A percentile compares a stretch with the other conserved stretches of the same genome.
Evolutionary conservation across 441 rosid species (phyloP).

Genomic region (Pelargonium australe): DNA sequence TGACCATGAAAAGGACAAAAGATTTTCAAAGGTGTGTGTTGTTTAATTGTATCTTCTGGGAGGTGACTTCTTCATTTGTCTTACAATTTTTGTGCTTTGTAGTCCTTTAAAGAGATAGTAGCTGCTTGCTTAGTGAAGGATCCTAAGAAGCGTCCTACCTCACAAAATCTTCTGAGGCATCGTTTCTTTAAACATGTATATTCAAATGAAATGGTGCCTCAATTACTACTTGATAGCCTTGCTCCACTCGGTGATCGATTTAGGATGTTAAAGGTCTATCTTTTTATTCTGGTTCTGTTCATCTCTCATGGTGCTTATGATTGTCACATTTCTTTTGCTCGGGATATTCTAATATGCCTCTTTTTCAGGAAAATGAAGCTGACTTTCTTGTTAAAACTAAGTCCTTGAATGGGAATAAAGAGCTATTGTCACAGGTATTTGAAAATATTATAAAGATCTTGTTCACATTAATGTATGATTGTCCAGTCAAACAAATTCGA

Average conservation of each 20-base stretch:
- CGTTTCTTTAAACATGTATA: conserved; percentile 78
- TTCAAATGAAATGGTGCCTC: conserved; percentile 33
- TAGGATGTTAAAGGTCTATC: conserved; percentile 70
- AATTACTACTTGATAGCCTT: conserved; percentile 65
- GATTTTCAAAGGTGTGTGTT: conserved; percentile 77
- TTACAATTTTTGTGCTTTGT: conserved; percentile 19
- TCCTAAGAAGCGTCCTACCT: conserved; percentile 92
- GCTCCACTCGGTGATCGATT: conserved; percentile 92
- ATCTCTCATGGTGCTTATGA: conserved; percentile 10
- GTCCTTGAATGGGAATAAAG: conserved; percentile 69
- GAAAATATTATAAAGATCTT: conserved; percentile 11
- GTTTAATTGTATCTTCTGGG: neutral
- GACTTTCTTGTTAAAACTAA: conserved; percentile 83
- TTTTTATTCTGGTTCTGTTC: conserved; percentile 19
- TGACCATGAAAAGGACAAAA: conserved; percentile 91
- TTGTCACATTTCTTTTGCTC: conserved; percentile 4
- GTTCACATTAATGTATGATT: neutral
- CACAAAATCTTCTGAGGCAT: conserved; percentile 88
- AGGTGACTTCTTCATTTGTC: neutral
- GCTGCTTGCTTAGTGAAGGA: conserved; percentile 95
- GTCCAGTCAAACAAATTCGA: no score
- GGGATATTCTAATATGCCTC: conserved; percentile 24
- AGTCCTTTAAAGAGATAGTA: conserved; percentile 94
- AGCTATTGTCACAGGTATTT: conserved; percentile 21
- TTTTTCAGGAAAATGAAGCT: conserved; percentile 69